phyloP scores from a whole-genome alignment of 2,329 filamentous ascomycete genomes.

The Colletotrichum caudatum region DNA sequence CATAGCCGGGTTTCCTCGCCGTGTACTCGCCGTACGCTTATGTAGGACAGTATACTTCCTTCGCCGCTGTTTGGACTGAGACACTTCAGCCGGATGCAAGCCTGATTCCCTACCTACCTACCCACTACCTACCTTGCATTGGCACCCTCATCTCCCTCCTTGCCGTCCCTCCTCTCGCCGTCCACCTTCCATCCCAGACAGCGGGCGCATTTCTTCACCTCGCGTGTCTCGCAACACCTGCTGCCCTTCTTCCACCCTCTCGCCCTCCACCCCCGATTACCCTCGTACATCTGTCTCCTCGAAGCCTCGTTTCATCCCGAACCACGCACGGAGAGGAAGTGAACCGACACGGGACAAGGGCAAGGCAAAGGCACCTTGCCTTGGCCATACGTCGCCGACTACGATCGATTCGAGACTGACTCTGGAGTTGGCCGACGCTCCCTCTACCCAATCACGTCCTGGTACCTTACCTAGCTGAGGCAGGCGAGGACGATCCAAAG shows the following conservation, averaged over 20 bases:
- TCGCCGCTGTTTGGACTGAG: not conserved
- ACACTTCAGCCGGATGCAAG: slow-evolving; percentile 11
- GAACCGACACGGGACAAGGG: slow-evolving; percentile 1
- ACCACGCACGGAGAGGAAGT: not conserved
- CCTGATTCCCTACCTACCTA: not conserved
- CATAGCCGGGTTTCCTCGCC: not conserved
- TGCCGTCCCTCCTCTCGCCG: not conserved
- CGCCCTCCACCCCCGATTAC: not conserved
- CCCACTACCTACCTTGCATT: not conserved
- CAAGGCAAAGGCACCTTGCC: slow-evolving; percentile 7
- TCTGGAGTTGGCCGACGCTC: slow-evolving; percentile 6
- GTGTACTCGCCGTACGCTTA: not conserved
- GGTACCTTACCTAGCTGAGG: slow-evolving; percentile 34
- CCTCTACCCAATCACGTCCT: slow-evolving; percentile 11
- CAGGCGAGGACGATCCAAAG: slow-evolving; percentile 37
- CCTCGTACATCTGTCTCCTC: not conserved
- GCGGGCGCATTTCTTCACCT: slow-evolving; percentile 5
- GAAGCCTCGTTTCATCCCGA: slow-evolving; percentile 1
- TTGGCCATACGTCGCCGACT: slow-evolving; percentile 19
- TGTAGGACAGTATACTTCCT: not conserved
- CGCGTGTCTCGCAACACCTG: not conserved
- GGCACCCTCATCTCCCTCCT: not conserved
- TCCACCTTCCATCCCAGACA: not conserved
- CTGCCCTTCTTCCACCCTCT: not conserved
- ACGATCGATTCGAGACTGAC: slow-evolving; percentile 11